Percentiles rank a stretch among this genome's conserved stretches.
phyloP scores from a whole-genome alignment of 129 eudicot genomes.

The Pseudognaphalium luteoalbum region DNA sequence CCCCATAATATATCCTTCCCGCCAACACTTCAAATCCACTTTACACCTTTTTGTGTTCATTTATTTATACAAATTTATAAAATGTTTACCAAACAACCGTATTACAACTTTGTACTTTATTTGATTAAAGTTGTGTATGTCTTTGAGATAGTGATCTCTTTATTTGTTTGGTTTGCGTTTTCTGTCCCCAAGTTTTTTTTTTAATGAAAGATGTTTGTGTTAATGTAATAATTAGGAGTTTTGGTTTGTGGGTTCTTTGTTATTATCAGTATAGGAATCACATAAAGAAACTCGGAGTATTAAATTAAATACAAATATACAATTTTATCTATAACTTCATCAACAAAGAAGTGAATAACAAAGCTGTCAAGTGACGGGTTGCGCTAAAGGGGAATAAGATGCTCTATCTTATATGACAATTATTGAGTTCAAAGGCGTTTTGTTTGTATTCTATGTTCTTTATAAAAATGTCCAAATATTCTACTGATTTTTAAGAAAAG shows the following conservation, averaged over 20 bases:
- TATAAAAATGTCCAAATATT: background rate
- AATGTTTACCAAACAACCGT: constrained; percentile 7
- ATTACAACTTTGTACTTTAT: background rate
- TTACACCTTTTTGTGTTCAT: background rate
- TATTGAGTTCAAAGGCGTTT: constrained; percentile 30
- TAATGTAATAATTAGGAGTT: background rate
- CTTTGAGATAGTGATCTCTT: background rate
- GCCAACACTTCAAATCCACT: background rate
- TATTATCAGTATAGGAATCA: background rate
- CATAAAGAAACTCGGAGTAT: background rate
- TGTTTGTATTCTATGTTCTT: constrained; percentile 21
- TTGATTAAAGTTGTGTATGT: constrained; percentile 12
- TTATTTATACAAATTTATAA: no score
- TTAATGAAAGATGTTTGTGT: constrained; percentile 1
- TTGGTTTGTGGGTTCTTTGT: constrained; percentile 12
- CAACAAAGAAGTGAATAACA: constrained; percentile 2
- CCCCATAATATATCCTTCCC: background rate
- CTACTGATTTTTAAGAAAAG: background rate
- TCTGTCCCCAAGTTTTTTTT: background rate
- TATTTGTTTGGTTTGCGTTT: constrained; percentile 3
- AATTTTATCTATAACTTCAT: constrained; percentile 7
- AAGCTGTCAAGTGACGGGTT: constrained; percentile 26
- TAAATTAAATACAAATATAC: background rate
- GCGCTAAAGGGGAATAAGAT: constrained; percentile 34
- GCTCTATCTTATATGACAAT: constrained; percentile 37